Conservation (phyloP, 345 rosid species). For the Dimocarpus longan region DNA sequence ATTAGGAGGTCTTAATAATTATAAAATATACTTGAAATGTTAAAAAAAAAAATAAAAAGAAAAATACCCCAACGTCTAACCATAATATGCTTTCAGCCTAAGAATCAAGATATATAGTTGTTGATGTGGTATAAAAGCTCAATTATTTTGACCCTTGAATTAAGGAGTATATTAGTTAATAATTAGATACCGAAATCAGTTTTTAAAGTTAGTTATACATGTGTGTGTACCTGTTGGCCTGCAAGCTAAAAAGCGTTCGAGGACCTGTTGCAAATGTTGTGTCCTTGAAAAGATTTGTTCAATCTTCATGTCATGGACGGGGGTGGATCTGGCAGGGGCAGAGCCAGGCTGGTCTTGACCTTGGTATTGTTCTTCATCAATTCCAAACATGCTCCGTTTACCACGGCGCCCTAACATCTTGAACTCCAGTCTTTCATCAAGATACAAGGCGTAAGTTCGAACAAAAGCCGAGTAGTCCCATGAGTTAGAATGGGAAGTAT, state of each 20-base stretch:
- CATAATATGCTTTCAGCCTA: too few relatives aligned
- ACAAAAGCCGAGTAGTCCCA: slow-evolving; percentile 93
- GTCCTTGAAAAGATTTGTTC: slow-evolving; percentile 61
- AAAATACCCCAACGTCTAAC: too few relatives aligned
- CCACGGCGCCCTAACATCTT: slow-evolving; percentile 67
- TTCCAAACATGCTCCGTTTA: slow-evolving; percentile 46
- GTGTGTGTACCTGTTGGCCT: slow-evolving; percentile 68
- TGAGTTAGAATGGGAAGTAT: slow-evolving; percentile 50
- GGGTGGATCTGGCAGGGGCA: slow-evolving; percentile 38
- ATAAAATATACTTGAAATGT: too few relatives aligned
- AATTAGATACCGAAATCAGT: too few relatives aligned
- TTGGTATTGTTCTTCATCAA: slow-evolving; percentile 44
- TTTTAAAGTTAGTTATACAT: too few relatives aligned
- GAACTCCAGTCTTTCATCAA: slow-evolving; percentile 77
- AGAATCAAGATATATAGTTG: too few relatives aligned
- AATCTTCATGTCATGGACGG: slow-evolving; percentile 58
- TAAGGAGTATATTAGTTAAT: too few relatives aligned
- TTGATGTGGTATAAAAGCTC: too few relatives aligned
- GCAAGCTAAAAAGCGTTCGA: slow-evolving; percentile 83
- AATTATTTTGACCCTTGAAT: too few relatives aligned
- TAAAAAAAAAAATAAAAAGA: too few relatives aligned
- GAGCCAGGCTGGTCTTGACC: slow-evolving; percentile 40
- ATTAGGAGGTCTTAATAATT: too few relatives aligned
- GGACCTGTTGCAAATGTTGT: slow-evolving; percentile 75
- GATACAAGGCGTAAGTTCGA: slow-evolving; percentile 70